Conservation (phyloP, 2,329 filamentous ascomycete genomes). For the Talaromyces sp. region DNA sequence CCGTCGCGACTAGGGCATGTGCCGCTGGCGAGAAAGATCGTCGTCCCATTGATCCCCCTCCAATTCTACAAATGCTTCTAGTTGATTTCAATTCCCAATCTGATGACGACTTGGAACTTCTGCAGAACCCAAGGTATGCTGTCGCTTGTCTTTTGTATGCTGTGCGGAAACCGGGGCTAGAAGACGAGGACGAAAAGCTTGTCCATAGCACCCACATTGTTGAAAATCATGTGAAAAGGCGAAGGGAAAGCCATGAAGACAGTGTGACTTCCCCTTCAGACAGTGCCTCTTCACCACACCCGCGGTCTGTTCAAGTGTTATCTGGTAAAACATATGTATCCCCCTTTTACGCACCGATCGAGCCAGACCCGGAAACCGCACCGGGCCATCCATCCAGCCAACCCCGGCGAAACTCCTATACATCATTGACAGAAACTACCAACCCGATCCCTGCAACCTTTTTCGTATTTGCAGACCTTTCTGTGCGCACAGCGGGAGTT, state of each 20-base stretch:
- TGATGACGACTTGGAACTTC: constrained; percentile 31
- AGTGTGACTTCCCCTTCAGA: background rate
- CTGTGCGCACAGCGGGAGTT: constrained; percentile 40
- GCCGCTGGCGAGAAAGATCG: constrained; percentile 44
- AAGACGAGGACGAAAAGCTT: constrained; percentile 13
- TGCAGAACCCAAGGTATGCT: constrained; percentile 38
- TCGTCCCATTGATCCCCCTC: constrained; percentile 44
- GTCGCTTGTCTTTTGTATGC: constrained; percentile 43
- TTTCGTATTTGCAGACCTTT: constrained; percentile 47
- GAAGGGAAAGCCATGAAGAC: constrained; percentile 17
- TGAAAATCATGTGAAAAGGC: constrained; percentile 9
- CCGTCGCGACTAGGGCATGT: constrained; percentile 42
- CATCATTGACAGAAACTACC: constrained; percentile 7
- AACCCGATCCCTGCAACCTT: constrained; percentile 33
- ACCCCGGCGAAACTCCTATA: background rate
- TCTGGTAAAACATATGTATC: constrained; percentile 39
- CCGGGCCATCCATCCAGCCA: constrained; percentile 29
- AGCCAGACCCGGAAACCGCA: constrained; percentile 41
- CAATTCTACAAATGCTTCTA: constrained; percentile 44
- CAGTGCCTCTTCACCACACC: background rate
- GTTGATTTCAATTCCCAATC: constrained; percentile 39
- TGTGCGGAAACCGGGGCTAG: constrained; percentile 15
- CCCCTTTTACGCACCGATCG: constrained; percentile 38
- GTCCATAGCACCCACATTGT: constrained; percentile 13
- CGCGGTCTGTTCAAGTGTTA: constrained; percentile 25